Evolutionary conservation across 768 basidiomycete species (phyloP).

Genomic region (Agaricus subrufescens): DNA sequence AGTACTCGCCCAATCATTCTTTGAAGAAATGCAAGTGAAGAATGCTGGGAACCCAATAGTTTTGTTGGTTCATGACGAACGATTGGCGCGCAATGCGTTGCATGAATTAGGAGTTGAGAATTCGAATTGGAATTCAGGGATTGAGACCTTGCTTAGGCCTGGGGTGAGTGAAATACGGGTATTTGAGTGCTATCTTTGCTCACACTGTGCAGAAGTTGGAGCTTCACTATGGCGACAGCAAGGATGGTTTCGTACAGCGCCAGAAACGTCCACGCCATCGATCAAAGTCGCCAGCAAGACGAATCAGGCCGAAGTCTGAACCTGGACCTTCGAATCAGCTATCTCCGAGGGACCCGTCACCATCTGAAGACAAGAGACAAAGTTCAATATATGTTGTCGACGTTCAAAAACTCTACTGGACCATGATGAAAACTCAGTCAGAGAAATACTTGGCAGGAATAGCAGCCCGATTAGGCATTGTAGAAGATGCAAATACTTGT

Average conservation of each 20-base stretch:
- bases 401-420: conserved; percentile 28
- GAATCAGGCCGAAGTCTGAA: neutral
- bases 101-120: conserved; percentile 36
- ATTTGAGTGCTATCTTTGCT: neutral
- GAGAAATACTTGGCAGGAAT: conserved; percentile 21
- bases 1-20: conserved; percentile 17
- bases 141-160: conserved; percentile 27
- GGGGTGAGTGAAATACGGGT: conserved; percentile 1
- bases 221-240: neutral
- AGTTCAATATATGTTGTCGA: conserved; percentile 38
- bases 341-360: neutral
- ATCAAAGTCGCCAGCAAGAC: neutral
- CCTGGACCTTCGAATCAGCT: neutral
- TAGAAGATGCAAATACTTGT: conserved; percentile 28
- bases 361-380: conserved; percentile 7
- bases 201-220: neutral
- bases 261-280: neutral
- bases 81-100: conserved; percentile 34
- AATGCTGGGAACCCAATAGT: conserved; percentile 27
- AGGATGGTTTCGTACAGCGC: neutral
- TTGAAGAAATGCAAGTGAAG: conserved; percentile 13
- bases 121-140: conserved; percentile 34
- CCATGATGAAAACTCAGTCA: conserved; percentile 30
- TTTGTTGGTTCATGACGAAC: conserved; percentile 42
- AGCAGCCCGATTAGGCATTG: conserved; percentile 24